Conservation (phyloP, 192 early-diverging fungal species). For the Coemansia sp. region DNA sequence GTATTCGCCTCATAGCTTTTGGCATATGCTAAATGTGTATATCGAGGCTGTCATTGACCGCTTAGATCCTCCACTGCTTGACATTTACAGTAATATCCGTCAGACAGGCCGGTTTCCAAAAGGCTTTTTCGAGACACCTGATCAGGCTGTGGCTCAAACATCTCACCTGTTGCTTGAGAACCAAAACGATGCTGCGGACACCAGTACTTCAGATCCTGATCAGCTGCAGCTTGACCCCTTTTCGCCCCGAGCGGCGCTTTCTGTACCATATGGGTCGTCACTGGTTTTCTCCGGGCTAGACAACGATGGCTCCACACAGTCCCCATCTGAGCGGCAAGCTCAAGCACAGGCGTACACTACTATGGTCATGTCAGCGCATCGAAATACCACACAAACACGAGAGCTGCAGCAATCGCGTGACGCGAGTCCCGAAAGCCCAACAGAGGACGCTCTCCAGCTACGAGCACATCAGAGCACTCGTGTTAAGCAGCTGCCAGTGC, state of each 20-base stretch:
- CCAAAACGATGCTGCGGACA: not conserved
- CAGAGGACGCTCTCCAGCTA: conserved; percentile 9
- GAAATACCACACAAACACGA: not conserved
- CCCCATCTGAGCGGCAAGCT: conserved; percentile 23
- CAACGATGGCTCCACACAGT: conserved; percentile 8
- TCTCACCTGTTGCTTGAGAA: conserved; percentile 6
- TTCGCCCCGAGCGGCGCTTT: conserved; percentile 12
- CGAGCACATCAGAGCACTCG: not conserved
- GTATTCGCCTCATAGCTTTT: conserved; percentile 29
- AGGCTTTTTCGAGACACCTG: conserved; percentile 38
- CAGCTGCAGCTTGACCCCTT: conserved; percentile 18
- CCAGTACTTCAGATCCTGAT: not conserved
- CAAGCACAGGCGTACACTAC: conserved; percentile 21
- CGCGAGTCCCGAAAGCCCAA: conserved; percentile 13
- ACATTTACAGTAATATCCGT: conserved; percentile 29
- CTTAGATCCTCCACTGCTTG: conserved; percentile 33
- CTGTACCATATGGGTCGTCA: not conserved
- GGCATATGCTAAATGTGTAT: conserved; percentile 16
- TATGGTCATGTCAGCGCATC: conserved; percentile 9
- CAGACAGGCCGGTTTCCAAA: conserved; percentile 28
- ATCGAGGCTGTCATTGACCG: conserved; percentile 19
- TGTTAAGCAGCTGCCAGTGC: conserved; percentile 1
- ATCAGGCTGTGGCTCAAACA: conserved; percentile 9
- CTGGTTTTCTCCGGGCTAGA: not conserved
- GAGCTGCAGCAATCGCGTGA: not conserved